Evolutionary conservation across 2,329 filamentous ascomycete genomes (phyloP).

Genomic region (Xylaria sp.): DNA sequence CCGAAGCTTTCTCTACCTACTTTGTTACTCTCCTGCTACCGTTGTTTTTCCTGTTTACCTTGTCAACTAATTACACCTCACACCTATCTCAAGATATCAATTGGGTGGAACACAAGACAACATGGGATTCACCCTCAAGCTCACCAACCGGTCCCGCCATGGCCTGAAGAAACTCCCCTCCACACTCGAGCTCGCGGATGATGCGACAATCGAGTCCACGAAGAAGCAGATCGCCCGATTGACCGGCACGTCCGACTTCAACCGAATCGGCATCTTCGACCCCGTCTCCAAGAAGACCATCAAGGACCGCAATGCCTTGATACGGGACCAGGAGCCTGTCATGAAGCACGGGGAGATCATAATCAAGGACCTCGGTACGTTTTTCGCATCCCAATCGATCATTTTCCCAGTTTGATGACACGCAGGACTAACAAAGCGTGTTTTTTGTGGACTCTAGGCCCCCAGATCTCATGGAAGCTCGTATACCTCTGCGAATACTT

Average conservation of each 20-base stretch:
- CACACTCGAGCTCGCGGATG: constrained; percentile 53
- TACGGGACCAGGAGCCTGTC: constrained; percentile 57
- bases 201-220: constrained; percentile 64
- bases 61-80: background rate
- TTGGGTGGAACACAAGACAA: background rate
- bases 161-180: constrained; percentile 58
- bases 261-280: constrained; percentile 68
- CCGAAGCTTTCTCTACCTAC: background rate
- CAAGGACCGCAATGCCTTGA: constrained; percentile 63
- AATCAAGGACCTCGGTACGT: constrained; percentile 89
- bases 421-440: background rate
- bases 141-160: constrained; percentile 39
- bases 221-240: constrained; percentile 61
- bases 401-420: background rate
- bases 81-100: background rate
- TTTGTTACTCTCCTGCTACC: background rate
- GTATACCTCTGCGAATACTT: constrained; percentile 96
- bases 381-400: background rate
- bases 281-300: constrained; percentile 65
- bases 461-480: constrained; percentile 89
- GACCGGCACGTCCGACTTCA: constrained; percentile 59
- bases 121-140: constrained; percentile 40
- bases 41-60: background rate
- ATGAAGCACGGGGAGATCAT: constrained; percentile 65
- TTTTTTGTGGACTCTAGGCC: constrained; percentile 58